Evolutionary conservation across 306 rosid genomes (phyloP).

Genomic region (Vicia villosa): DNA sequence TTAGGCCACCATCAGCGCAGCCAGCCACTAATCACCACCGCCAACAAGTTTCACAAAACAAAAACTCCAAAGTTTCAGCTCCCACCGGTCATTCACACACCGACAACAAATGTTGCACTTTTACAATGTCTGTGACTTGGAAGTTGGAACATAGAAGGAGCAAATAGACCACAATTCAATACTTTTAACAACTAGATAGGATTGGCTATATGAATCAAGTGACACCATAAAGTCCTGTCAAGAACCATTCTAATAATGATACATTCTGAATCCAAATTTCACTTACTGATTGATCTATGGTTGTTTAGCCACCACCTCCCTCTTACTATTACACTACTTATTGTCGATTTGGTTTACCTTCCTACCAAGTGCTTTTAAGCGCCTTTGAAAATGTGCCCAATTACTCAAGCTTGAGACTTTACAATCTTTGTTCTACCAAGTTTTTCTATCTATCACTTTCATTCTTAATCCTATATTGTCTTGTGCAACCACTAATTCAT

Average conservation of each 20-base stretch:
- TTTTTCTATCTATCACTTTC: no score
- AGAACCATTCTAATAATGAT: neutral
- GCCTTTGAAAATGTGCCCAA: neutral
- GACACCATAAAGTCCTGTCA: neutral
- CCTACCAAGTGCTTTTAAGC: neutral
- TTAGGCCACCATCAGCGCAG: no score
- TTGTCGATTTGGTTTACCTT: neutral
- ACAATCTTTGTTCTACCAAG: neutral
- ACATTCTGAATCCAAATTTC: neutral
- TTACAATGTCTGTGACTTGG: neutral
- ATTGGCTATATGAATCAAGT: neutral
- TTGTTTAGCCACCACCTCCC: neutral
- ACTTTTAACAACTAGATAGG: neutral
- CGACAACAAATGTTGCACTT: no score
- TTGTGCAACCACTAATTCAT: neutral
- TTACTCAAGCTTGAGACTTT: neutral
- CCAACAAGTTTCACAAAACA: no score
- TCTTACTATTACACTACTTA: neutral
- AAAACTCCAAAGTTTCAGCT: no score
- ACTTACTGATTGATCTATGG: neutral
- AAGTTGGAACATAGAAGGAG: conserved; percentile 3
- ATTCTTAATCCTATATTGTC: no score
- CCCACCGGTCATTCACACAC: no score
- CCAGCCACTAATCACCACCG: no score
- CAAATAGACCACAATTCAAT: neutral